Evolutionary conservation across 2,329 filamentous ascomycete species (phyloP), one percentile per base, ranked within the genome.

Genomic region (Trichocomaceae sp.): DNA sequence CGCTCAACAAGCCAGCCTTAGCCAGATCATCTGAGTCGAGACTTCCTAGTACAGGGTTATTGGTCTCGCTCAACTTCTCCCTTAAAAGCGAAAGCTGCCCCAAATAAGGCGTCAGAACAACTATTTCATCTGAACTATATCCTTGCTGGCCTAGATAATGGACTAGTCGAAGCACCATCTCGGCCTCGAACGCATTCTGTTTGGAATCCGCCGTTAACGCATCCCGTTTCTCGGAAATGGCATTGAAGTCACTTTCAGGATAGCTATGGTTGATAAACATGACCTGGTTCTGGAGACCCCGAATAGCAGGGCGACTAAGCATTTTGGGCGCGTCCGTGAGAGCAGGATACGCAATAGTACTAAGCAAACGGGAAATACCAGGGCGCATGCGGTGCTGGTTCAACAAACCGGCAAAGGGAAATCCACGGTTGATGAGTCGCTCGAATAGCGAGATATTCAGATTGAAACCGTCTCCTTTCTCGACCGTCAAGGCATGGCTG

Each of bases 21-120:
- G 84, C 69, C 3, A 90, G 67, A 22, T 88, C 85, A 37, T 74
- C 71, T 0, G 79, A 80, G 59, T 91, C 87, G 1, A 87, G 66
- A 50, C 90, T 86, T 59, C 83, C 87, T 0, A 90, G 70, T 0
- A 83, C 68, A 0, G 84, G 82, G 58, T 90, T 85, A 47, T 81
- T 82, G 0, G 84, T 77, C 9, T 75, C 66, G 3, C 70, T 69
- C 3, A 90, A 69, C 0, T 69, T 73, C 0, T 83, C 75, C n/a
- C 72, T 67, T 1, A 90, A 70, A 0, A 85, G 71, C 2, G 71
- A 77, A 0, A 90, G 67, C 59, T 90, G 86, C 0, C 85, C 86
- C 0, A 90, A 72, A 60, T 91, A 90, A 0, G 87, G 87, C 0
- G 85, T 88, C 1, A 90, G 66, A 0, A 90, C 72, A 0, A 88